A percentile compares a stretch with the other conserved stretches of the same genome.
These are phyloP conservation scores for Arthrobotrys iridis DNA, from an alignment of 2,329 filamentous ascomycete species.

Conservation along the genomic window DNA sequence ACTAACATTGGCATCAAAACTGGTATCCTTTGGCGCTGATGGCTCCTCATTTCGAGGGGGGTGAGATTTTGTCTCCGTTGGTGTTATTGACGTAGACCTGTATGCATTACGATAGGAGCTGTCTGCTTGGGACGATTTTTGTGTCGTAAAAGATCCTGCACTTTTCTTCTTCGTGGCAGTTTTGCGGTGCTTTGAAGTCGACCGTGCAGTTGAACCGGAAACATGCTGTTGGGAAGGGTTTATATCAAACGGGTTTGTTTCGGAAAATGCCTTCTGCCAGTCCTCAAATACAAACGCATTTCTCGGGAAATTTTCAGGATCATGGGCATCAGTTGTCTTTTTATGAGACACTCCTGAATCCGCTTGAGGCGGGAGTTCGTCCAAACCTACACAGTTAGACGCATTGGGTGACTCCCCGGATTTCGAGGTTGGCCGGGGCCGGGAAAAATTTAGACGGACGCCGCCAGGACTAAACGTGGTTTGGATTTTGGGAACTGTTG, in stretches of 20 bases:
- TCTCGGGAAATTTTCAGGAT: not conserved
- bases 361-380: not conserved
- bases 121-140: constrained; percentile 1
- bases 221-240: constrained; percentile 15
- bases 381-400: not conserved
- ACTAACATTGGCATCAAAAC: not conserved
- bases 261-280: constrained; percentile 46
- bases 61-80: not conserved
- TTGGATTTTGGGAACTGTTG: constrained; percentile 41
- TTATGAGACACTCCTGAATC: not conserved
- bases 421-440: constrained; percentile 42
- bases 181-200: constrained; percentile 46
- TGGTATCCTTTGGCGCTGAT: not conserved
- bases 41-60: not conserved
- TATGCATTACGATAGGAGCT: not conserved
- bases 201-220: constrained; percentile 15
- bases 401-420: not conserved
- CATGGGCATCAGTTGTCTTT: not conserved
- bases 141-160: constrained; percentile 3
- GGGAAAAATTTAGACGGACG: constrained; percentile 35
- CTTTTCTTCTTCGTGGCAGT: constrained; percentile 30
- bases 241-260: constrained; percentile 50
- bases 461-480: constrained; percentile 25
- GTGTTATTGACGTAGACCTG: not conserved
- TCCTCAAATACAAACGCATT: constrained; percentile 47